Evolutionary conservation across 441 rosid genomes (phyloP).

Genomic region (Rhodomyrtus psidioides): DNA sequence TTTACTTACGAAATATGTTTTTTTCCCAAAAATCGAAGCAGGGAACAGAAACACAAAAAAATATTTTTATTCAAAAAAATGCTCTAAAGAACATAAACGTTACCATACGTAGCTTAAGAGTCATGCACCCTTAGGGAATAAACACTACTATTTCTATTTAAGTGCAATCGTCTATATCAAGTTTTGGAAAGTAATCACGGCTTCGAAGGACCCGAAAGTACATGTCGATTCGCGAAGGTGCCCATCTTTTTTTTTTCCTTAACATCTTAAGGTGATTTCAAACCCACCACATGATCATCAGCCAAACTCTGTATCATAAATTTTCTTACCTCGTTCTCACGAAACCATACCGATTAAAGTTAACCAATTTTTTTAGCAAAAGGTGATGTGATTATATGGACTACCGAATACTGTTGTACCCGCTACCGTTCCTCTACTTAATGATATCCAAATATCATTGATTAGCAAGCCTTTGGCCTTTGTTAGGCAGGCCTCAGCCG

Average conservation of each 20-base stretch:
- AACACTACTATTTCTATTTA: not conserved
- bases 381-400: not conserved
- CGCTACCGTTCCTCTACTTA: not conserved
- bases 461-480: not conserved
- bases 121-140: not conserved
- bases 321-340: not conserved
- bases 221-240: accelerated
- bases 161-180: not conserved
- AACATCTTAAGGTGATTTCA: not conserved
- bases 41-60: too few relatives aligned
- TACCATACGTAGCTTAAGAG: too few relatives aligned
- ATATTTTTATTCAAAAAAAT: too few relatives aligned
- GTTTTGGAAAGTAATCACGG: not conserved
- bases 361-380: not conserved
- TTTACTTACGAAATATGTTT: too few relatives aligned
- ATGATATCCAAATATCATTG: not conserved
- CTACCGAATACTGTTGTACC: too few relatives aligned
- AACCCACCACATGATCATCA: not conserved
- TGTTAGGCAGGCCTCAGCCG: not conserved
- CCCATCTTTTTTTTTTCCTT: not conserved
- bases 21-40: too few relatives aligned
- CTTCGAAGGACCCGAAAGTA: not conserved
- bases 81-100: too few relatives aligned
- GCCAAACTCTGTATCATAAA: not conserved
- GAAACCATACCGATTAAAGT: not conserved